These are phyloP conservation scores for Camellia granthamiana DNA, from an alignment of 148 eudicot species.

Conservation along the genomic window DNA sequence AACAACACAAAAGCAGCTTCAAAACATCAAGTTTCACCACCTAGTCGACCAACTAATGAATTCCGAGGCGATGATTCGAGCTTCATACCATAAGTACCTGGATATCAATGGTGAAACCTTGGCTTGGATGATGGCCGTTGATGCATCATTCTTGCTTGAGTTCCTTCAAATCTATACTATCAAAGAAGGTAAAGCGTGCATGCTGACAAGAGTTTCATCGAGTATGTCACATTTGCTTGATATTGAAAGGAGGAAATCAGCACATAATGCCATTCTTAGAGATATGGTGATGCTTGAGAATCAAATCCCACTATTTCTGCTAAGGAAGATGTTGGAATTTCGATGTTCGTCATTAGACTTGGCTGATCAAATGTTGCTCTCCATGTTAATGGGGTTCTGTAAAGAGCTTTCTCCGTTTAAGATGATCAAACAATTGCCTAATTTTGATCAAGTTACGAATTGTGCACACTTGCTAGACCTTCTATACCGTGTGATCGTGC, in stretches of 20 bases:
- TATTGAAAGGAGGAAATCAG: slow-evolving; percentile 30
- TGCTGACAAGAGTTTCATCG: slow-evolving; percentile 23
- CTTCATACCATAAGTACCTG: slow-evolving; percentile 36
- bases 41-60: slow-evolving; percentile 20
- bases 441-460: background rate
- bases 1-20: slow-evolving; percentile 22
- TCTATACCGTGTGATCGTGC: slow-evolving; percentile 30
- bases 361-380: slow-evolving; percentile 20
- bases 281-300: slow-evolving; percentile 53
- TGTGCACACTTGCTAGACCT: slow-evolving; percentile 33
- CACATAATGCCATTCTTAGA: slow-evolving; percentile 35
- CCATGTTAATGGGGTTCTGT: slow-evolving; percentile 27
- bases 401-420: slow-evolving; percentile 32
- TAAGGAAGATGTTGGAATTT: slow-evolving; percentile 30
- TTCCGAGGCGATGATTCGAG: slow-evolving; percentile 25
- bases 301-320: slow-evolving; percentile 44
- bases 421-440: slow-evolving; percentile 9
- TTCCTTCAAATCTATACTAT: slow-evolving; percentile 23
- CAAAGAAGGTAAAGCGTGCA: background rate
- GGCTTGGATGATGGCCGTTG: slow-evolving; percentile 44
- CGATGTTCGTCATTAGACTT: slow-evolving; percentile 14
- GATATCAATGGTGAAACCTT: slow-evolving; percentile 18
- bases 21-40: slow-evolving; percentile 12
- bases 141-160: slow-evolving; percentile 36
- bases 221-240: slow-evolving; percentile 37